phyloP scores from a whole-genome alignment of 805 yeast genomes.

The Candida tibetensis region DNA sequence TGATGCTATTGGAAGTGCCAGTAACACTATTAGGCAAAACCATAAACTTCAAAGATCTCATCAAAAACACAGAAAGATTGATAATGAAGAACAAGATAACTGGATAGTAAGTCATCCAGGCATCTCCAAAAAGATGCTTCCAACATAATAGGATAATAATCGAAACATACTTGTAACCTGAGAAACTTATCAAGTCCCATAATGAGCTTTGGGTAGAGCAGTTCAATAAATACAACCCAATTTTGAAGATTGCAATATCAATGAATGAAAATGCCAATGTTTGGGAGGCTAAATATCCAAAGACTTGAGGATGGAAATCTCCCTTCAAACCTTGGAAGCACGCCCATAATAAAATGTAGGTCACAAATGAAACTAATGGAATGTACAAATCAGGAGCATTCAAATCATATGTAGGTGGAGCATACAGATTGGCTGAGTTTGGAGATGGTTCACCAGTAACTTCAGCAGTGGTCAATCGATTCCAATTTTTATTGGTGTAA shows the following conservation, averaged over 20 bases:
- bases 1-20: slow-evolving; percentile 49
- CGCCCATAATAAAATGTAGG: slow-evolving; percentile 83
- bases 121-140: slow-evolving; percentile 42
- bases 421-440: slow-evolving; percentile 41
- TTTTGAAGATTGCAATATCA: slow-evolving; percentile 72
- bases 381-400: slow-evolving; percentile 97
- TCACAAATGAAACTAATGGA: slow-evolving; percentile 89
- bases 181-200: slow-evolving; percentile 83
- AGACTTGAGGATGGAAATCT: slow-evolving; percentile 86
- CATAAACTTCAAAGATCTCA: slow-evolving; percentile 67
- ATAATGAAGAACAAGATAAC: slow-evolving; percentile 33
- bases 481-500: slow-evolving; percentile 81
- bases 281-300: slow-evolving; percentile 83
- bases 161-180: slow-evolving; percentile 93
- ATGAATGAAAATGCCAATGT: slow-evolving; percentile 77
- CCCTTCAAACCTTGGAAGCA: slow-evolving; percentile 82
- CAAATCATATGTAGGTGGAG: slow-evolving; percentile 79
- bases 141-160: slow-evolving; percentile 55
- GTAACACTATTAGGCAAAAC: slow-evolving; percentile 54
- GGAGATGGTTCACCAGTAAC: slow-evolving; percentile 22
- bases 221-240: slow-evolving; percentile 78
- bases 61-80: slow-evolving; percentile 56
- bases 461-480: slow-evolving; percentile 43
- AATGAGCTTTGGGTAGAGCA: slow-evolving; percentile 58
- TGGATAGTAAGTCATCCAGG: slow-evolving; percentile 35